Base-by-base conservation (phyloP, 2,329 filamentous ascomycete species). In the Trichophyton verrucosum region DNA sequence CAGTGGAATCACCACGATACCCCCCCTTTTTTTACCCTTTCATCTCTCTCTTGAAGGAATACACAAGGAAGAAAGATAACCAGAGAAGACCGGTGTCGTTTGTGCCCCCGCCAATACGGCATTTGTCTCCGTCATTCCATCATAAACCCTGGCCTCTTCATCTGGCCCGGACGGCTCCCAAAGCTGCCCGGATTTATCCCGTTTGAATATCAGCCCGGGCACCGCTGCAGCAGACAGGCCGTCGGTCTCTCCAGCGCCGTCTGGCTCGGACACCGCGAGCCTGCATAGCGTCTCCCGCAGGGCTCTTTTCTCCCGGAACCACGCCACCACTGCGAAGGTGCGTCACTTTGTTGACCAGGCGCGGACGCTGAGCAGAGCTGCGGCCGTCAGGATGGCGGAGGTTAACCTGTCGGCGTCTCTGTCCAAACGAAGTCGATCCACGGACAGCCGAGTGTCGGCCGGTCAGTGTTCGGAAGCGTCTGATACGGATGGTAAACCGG, bases 101-200 rank as follows among this genome's bases (percentile, higher is more conserved):
- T 27, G 24, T 24, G 33, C 33, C 33, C 11, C 27, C 47, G 24
- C 44, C 44, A 47, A 20, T 24, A 51, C 20, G 46, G 46, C 46
- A 9, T 27, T 27, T 51, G 15, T 51, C 15, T 20, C 51, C 6
- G 11, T 55, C 11, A 9, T 36, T 27, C n/a, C 15, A 55, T 30
- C 27, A 55, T 33, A 70, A 65, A 59, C 15, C 57, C 72, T 75
- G 74, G 74, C 73, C 70, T 69, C 69, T 68, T 69, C 72, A 69
- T 69, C 67, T 42, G 67, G 69, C 64, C 68, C 69, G 66, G 70
- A 71, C 72, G 73, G 72, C 73, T 74, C 70, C 64, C 66, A 71
- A 66, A 74, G 74, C 73, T 76, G 73, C 72, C 73, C 73, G 67
- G 73, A 75, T 69, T 69, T 75, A 65, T 73, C 72, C 49, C 68